Base-by-base conservation (phyloP, 1,284 basidiomycete species). In the Earliella scabrosa region DNA sequence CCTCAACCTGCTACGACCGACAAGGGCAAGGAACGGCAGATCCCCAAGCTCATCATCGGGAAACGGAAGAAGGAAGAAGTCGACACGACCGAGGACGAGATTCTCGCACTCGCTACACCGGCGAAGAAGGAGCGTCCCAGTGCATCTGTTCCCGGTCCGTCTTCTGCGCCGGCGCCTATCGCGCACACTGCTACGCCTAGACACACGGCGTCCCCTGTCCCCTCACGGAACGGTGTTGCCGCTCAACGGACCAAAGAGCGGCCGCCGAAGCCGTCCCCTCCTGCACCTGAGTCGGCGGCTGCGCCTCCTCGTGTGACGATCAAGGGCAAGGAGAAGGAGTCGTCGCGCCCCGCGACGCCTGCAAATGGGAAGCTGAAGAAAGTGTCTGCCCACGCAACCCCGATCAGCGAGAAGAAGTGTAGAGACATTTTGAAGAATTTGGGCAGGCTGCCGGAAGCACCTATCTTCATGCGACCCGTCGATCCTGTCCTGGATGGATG, bases 401-500 rank as follows among this genome's bases (percentile, higher is more conserved):
- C 87, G 7, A 73, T 93, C 66, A 90, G 87, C 69, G 85, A 85
- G 68, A 91, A 86, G 78, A 95, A 95, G 70, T 92, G 89, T 66
- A 88, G 82, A 68, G 85, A 87, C 1, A 70, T 97, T 23, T 66
- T 98, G 60, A 86, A 82, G 66, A 75, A 67, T 26, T 67, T 98
- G 26, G 72, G 78, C 56, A 92, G 86, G 69, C 72, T 90, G 29
- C 82, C 87, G 1, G 88, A 93, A 65, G 85, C 88, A 13, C 71
- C 75, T 27, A 90, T 97, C 58, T 99, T 99, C 76, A 69, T 83
- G 38, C 79, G 82, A 18, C 95, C 97, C 2, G 97, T 99, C 14
- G 92, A 99, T 72, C 91, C 96, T 0, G 73, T 89, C 6, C 70
- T 75, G 47, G 92, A 91, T 73, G 93, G 88, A 26, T 96, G 90